Conservation (phyloP, 805 yeast genomes). For the Grigorovia yakushimaensis region DNA sequence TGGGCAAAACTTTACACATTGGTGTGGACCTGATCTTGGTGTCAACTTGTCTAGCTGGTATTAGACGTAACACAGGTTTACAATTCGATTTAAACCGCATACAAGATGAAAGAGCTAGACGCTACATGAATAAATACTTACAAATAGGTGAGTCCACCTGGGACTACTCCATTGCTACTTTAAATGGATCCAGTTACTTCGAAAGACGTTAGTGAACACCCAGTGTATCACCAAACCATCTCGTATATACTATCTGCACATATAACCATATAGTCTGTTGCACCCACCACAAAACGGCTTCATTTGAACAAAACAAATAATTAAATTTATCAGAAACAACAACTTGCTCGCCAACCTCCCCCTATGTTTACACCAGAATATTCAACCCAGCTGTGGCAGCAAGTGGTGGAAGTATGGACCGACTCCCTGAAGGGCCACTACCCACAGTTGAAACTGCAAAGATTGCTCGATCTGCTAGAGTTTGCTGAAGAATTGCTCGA, state of each 20-base stretch:
- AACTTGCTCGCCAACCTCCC: background rate
- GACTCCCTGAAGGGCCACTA: constrained; percentile 27
- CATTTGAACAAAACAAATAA: background rate
- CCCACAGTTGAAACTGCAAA: constrained; percentile 28
- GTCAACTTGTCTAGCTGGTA: constrained; percentile 63
- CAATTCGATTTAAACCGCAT: constrained; percentile 44
- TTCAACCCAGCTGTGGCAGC: constrained; percentile 29
- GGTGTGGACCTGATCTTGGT: constrained; percentile 51
- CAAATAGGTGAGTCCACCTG: constrained; percentile 78
- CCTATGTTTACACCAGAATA: constrained; percentile 31
- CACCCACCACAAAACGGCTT: no score
- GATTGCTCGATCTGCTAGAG: constrained; percentile 31
- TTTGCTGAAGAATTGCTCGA: constrained; percentile 30
- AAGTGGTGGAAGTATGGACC: constrained; percentile 20
- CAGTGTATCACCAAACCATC: background rate
- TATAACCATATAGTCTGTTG: no score
- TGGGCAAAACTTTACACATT: constrained; percentile 48
- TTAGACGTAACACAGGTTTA: constrained; percentile 63
- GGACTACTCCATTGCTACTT: constrained; percentile 59
- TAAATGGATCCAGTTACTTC: constrained; percentile 68
- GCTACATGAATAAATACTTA: constrained; percentile 54
- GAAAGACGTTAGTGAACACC: constrained; percentile 37
- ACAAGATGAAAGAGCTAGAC: constrained; percentile 38
- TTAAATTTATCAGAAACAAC: background rate
- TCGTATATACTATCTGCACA: background rate